These are phyloP conservation scores for Tetrahymena thermophila DNA, from an alignment of 73 alveolate genomes.

Conservation along the genomic window DNA sequence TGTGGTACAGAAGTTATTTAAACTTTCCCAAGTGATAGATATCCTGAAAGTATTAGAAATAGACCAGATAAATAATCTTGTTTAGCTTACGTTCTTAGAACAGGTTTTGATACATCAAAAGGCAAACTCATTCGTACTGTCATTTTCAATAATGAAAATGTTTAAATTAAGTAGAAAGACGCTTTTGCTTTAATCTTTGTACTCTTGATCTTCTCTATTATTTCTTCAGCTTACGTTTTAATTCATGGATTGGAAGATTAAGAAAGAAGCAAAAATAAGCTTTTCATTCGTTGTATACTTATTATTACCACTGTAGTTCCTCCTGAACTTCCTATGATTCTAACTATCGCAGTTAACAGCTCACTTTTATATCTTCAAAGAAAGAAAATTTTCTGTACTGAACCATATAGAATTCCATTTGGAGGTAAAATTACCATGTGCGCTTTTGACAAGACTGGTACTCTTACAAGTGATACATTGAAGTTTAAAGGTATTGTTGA, in stretches of 20 bases:
- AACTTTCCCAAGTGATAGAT: conserved; percentile 31
- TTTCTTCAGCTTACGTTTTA: conserved; percentile 86
- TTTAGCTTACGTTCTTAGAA: conserved; percentile 67
- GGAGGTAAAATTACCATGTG: conserved; percentile 97
- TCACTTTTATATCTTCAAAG: conserved; percentile 83
- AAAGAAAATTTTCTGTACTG: conserved; percentile 94
- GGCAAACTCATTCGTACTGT: conserved; percentile 95
- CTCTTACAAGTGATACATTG: conserved; percentile 94
- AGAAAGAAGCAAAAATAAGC: conserved; percentile 80
- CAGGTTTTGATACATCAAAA: conserved; percentile 91
- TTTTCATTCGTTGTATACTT: conserved; percentile 90
- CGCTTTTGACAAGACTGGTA: conserved; percentile 98
- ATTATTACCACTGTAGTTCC: conserved; percentile 99
- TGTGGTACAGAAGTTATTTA: conserved; percentile 58
- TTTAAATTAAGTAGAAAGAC: conserved; percentile 88
- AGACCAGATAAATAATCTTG: not conserved
- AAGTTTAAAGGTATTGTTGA: conserved; percentile 83
- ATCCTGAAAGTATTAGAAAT: not conserved
- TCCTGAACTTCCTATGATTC: conserved; percentile 98
- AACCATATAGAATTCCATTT: conserved; percentile 98
- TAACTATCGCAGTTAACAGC: conserved; percentile 95
- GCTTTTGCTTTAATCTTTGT: conserved; percentile 79
- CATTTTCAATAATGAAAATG: conserved; percentile 87
- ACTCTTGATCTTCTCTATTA: conserved; percentile 78
- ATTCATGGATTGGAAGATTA: conserved; percentile 79